Base-by-base conservation (phyloP, 768 basidiomycete genomes). In the Pleurotus salmoneostramineus region DNA sequence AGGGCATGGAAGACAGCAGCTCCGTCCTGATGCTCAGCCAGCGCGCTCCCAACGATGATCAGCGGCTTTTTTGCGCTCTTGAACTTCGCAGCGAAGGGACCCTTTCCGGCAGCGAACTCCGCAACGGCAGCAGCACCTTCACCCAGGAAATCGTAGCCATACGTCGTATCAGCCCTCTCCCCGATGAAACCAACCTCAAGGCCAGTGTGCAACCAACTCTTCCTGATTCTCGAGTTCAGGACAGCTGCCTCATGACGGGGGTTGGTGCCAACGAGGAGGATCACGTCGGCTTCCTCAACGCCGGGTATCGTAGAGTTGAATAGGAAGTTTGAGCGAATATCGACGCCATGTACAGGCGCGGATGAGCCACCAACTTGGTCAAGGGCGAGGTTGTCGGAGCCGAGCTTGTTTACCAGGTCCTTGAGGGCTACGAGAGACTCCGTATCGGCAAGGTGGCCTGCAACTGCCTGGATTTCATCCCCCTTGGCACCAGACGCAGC, bases 231-330 rank as follows among this genome's bases (percentile, higher is more conserved):
- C 27, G 95, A 94, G 79, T 98, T 99, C 63, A 98, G 79, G 56
- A 98, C 95, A 17, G 97, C 90, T 4, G 95, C 97, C 72, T 99
- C 97, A 69, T 98, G 95, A 15, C 97, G 82, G 7, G 96, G 96
- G 74, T 98, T 97, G 44, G 95, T 97, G 57, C 96, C 97, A 64
- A 98, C 85, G 32, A 99, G 83, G 6, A 98, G 84, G 62, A 99
- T 92, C 15, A 76, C 92, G 64, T 99, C 97, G 21, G 97, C 95
- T 47, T 87, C 78, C 67, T 97, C 97, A 31, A 96, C 80, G 21
- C 91, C 91, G 31, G 93, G 87, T 58, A 99, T 93, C 21, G 90
- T 93, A 6, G 89, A 78, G 74, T 98, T 98, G 81, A 99, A 97
- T 40, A 96, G 85, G 74, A 97, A 98, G 76, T 96, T 98, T 11